Percentiles rank a stretch among this genome's conserved stretches.
phyloP scores from a whole-genome alignment of 1,284 basidiomycete genomes.

The Flammula alnicola region DNA sequence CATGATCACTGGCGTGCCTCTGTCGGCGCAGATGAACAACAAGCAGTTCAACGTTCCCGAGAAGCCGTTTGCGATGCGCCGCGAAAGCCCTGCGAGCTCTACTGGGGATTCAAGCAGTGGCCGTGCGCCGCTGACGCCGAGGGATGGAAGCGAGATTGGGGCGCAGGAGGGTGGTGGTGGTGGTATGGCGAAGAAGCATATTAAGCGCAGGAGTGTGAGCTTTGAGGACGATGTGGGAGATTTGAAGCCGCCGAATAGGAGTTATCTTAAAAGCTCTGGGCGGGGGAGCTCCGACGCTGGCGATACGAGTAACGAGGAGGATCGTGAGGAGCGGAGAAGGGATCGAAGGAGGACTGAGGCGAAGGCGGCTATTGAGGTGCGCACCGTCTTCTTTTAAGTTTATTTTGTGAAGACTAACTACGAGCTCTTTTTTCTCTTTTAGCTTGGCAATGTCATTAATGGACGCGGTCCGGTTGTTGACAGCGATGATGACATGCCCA shows the following conservation, averaged over 20 bases:
- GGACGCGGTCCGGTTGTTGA: conserved; percentile 64
- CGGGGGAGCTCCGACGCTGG: conserved; percentile 31
- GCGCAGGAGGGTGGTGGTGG: conserved; percentile 32
- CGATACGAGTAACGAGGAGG: conserved; percentile 25
- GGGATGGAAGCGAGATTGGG: conserved; percentile 72
- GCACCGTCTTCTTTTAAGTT: conserved; percentile 27
- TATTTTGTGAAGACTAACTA: not conserved
- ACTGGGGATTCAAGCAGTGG: conserved; percentile 80
- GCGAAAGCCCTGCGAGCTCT: conserved; percentile 75
- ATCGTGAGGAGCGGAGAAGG: conserved; percentile 55
- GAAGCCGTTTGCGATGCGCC: conserved; percentile 57
- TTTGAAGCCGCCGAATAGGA: conserved; percentile 23
- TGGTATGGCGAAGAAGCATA: conserved; percentile 25
- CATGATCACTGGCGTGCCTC: conserved; percentile 32
- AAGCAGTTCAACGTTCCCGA: conserved; percentile 30
- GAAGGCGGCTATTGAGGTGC: conserved; percentile 78
- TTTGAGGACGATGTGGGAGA: conserved; percentile 50
- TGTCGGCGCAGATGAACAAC: conserved; percentile 23
- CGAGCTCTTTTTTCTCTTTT: conserved; percentile 10
- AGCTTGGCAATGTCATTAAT: conserved; percentile 84
- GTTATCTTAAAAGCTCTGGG: conserved; percentile 23
- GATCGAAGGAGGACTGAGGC: conserved; percentile 77
- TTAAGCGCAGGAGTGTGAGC: conserved; percentile 62
- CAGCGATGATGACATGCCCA: conserved; percentile 56
- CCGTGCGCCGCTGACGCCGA: conserved; percentile 69